These are phyloP conservation scores for Salvia splendens DNA, from an alignment of 257 asterid genomes.

Conservation along the genomic window DNA sequence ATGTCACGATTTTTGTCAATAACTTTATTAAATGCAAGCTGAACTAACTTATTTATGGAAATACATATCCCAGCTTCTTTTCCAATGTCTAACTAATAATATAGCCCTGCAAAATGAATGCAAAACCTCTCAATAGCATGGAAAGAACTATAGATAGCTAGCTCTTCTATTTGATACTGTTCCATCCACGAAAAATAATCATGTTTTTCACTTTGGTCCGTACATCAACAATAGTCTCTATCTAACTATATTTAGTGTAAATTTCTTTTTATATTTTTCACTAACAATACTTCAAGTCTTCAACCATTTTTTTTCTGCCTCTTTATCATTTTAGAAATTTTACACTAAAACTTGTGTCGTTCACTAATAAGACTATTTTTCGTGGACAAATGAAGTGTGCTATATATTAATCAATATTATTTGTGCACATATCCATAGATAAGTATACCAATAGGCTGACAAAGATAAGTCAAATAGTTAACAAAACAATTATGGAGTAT, in stretches of 20 bases:
- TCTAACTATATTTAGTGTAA: too few relatives aligned
- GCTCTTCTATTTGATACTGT: neutral
- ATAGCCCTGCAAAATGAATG: neutral
- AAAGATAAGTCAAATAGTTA: neutral
- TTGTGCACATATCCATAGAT: neutral
- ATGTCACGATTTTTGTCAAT: neutral
- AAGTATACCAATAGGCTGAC: neutral
- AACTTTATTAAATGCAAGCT: neutral
- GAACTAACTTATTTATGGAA: neutral
- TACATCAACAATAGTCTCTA: too few relatives aligned
- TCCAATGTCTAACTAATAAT: neutral
- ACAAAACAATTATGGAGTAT: neutral
- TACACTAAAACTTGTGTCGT: too few relatives aligned
- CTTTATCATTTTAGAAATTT: too few relatives aligned
- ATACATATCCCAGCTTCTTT: neutral
- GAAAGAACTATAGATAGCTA: neutral
- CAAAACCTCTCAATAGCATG: neutral
- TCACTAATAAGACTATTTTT: neutral
- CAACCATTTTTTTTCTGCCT: too few relatives aligned
- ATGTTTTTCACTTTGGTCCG: too few relatives aligned
- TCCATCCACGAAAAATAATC: too few relatives aligned
- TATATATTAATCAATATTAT: neutral
- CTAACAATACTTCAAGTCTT: neutral
- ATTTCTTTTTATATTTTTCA: too few relatives aligned
- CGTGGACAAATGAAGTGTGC: too few relatives aligned